A percentile compares a stretch with the other conserved stretches of the same genome.
Evolutionary conservation across 768 basidiomycete species (phyloP).

Genomic region (Pholiota conissans): DNA sequence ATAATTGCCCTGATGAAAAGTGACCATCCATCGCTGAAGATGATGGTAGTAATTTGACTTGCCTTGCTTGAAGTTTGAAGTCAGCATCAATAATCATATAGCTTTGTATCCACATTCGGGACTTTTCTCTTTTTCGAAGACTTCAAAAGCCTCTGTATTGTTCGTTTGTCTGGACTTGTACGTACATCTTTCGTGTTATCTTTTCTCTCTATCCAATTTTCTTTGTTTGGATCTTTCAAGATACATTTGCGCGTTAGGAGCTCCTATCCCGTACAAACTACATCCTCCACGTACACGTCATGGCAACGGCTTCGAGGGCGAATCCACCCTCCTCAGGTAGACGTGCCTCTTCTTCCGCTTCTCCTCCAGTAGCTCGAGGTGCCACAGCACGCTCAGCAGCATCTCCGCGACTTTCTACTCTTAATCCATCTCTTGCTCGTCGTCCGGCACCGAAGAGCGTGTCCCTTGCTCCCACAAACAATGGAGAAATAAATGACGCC

Average conservation of each 20-base stretch:
- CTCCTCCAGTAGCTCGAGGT: conserved; percentile 48
- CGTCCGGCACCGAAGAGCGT: conserved; percentile 49
- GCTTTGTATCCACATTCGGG: conserved; percentile 2
- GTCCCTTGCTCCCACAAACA: conserved; percentile 34
- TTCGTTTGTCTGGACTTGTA: neutral
- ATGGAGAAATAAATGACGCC: conserved; percentile 53
- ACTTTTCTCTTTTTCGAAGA: neutral
- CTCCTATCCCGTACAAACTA: conserved; percentile 14
- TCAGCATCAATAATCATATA: too few relatives aligned
- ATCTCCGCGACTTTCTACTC: conserved; percentile 56
- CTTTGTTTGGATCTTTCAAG: conserved; percentile 1
- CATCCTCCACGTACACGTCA: conserved; percentile 17
- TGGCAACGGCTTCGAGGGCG: conserved; percentile 49
- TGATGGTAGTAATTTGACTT: too few relatives aligned
- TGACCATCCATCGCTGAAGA: conserved; percentile 4
- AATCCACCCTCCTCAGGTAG: conserved; percentile 43
- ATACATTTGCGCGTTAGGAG: neutral
- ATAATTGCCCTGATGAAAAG: conserved; percentile 21
- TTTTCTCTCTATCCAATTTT: conserved; percentile 5
- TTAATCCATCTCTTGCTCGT: conserved; percentile 47
- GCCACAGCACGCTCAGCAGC: conserved; percentile 68
- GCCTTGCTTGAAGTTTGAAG: too few relatives aligned
- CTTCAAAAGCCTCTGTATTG: neutral
- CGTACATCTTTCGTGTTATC: conserved; percentile 1
- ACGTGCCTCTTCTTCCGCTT: conserved; percentile 43